A percentile compares a stretch with the other conserved stretches of the same genome.
phyloP scores from a whole-genome alignment of 1,139 yeast species.

The Trichomonascaceae sp. region DNA sequence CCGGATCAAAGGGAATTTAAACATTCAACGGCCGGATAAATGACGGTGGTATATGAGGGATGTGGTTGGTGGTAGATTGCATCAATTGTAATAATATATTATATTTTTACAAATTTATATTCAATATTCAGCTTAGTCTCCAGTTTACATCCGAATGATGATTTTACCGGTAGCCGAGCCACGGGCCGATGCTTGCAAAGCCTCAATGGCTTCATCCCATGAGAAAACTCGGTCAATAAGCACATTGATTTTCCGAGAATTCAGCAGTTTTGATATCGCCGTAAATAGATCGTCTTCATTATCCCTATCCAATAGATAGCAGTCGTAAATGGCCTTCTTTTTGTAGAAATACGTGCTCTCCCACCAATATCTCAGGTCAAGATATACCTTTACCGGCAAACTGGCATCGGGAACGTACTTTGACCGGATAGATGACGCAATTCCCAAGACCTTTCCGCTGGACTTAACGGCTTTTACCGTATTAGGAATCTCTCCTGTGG shows the following conservation, averaged over 20 bases:
- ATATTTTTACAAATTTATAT: no score
- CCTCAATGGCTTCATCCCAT: slow-evolving; percentile 9
- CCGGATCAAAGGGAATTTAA: background rate
- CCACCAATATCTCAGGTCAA: background rate
- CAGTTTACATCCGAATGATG: slow-evolving; percentile 12
- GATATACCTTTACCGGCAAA: background rate
- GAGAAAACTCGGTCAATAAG: slow-evolving; percentile 9
- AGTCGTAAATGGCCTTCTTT: background rate
- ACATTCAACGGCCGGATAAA: background rate
- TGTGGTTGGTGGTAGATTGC: background rate
- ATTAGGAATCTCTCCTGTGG: slow-evolving; percentile 11
- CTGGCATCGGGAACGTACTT: slow-evolving; percentile 5
- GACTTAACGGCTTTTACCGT: slow-evolving; percentile 8
- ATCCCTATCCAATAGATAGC: background rate
- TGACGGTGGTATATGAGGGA: background rate
- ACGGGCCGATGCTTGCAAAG: slow-evolving; percentile 3
- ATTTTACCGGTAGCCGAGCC: slow-evolving; percentile 12
- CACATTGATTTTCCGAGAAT: slow-evolving; percentile 9
- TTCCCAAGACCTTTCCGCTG: slow-evolving; percentile 2
- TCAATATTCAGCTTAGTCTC: no score
- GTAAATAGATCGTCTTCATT: background rate
- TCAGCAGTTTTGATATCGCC: slow-evolving; percentile 3
- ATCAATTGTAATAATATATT: background rate
- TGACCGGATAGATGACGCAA: slow-evolving; percentile 5
- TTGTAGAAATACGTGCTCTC: background rate